These are phyloP conservation scores for Saturnispora sanitii DNA, from an alignment of 805 yeast genomes.

Conservation along the genomic window DNA sequence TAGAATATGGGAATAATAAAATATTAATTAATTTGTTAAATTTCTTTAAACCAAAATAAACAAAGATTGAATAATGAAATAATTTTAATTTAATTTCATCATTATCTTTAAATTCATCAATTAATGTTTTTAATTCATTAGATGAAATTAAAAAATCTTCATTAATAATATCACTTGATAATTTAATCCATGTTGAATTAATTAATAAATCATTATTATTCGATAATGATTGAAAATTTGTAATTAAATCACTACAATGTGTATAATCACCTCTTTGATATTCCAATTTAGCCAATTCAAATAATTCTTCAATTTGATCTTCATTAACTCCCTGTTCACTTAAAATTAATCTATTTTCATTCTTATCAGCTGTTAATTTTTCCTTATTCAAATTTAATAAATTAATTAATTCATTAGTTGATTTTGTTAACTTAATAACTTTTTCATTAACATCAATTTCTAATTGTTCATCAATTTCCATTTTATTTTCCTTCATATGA, in stretches of 20 bases:
- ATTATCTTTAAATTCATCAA: slow-evolving; percentile 45
- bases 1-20: slow-evolving; percentile 44
- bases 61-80: slow-evolving; percentile 60
- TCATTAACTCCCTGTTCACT: slow-evolving; percentile 37
- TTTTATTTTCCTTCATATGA: slow-evolving; percentile 38
- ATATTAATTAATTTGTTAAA: slow-evolving; percentile 45
- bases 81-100: slow-evolving; percentile 38
- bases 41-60: slow-evolving; percentile 32
- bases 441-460: slow-evolving; percentile 33
- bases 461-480: slow-evolving; percentile 25
- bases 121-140: slow-evolving; percentile 38
- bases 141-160: slow-evolving; percentile 44
- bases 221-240: slow-evolving; percentile 47
- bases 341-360: slow-evolving; percentile 39
- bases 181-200: slow-evolving; percentile 59
- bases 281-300: slow-evolving; percentile 52
- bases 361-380: slow-evolving; percentile 44
- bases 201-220: slow-evolving; percentile 39
- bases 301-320: slow-evolving; percentile 39
- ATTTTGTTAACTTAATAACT: slow-evolving; percentile 29
- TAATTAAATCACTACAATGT: slow-evolving; percentile 48
- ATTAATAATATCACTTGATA: slow-evolving; percentile 50
- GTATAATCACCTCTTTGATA: slow-evolving; percentile 55
- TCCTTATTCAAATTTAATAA: slow-evolving; percentile 42
- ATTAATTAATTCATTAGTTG: slow-evolving; percentile 37